Conservation (phyloP, 371 early-diverging fungal genomes). For the Apophysomyces sp. region DNA sequence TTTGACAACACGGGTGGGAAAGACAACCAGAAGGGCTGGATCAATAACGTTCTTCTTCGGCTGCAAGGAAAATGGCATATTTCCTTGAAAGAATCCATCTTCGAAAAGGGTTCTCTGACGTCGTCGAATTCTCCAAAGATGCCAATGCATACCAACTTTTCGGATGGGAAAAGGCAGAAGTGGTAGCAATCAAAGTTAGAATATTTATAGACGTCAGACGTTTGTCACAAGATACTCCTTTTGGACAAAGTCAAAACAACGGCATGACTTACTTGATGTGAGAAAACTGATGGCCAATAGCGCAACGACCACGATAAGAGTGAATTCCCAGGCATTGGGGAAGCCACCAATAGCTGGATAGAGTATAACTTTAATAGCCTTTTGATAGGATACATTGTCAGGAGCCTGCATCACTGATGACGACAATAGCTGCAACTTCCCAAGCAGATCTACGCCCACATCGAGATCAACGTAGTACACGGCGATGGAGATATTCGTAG, state of each 20-base stretch:
- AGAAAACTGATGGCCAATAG: conserved; percentile 51
- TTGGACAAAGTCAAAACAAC: neutral
- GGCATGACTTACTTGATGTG: conserved; percentile 43
- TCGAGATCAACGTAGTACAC: conserved; percentile 41
- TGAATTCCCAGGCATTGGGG: conserved; percentile 60
- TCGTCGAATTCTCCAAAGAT: conserved; percentile 46
- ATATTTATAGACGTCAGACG: neutral
- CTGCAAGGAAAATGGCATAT: neutral
- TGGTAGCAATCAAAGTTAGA: neutral
- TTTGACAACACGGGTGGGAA: conserved; percentile 41
- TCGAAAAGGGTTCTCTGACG: conserved; percentile 38
- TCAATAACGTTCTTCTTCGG: conserved; percentile 29
- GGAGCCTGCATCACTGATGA: conserved; percentile 8
- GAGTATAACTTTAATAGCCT: conserved; percentile 26
- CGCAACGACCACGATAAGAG: conserved; percentile 55
- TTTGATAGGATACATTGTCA: conserved; percentile 27
- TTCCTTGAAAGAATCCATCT: conserved; percentile 23
- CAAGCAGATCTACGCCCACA: conserved; percentile 27
- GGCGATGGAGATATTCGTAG: conserved; percentile 33
- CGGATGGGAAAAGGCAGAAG: neutral
- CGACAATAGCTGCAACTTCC: conserved; percentile 18
- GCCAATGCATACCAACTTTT: conserved; percentile 52
- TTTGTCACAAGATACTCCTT: neutral
- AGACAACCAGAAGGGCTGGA: conserved; percentile 23
- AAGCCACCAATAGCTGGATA: conserved; percentile 44